These are phyloP conservation scores for Wickerhamomyces hampshirensis DNA, from an alignment of 805 yeast species.

Conservation along the genomic window DNA sequence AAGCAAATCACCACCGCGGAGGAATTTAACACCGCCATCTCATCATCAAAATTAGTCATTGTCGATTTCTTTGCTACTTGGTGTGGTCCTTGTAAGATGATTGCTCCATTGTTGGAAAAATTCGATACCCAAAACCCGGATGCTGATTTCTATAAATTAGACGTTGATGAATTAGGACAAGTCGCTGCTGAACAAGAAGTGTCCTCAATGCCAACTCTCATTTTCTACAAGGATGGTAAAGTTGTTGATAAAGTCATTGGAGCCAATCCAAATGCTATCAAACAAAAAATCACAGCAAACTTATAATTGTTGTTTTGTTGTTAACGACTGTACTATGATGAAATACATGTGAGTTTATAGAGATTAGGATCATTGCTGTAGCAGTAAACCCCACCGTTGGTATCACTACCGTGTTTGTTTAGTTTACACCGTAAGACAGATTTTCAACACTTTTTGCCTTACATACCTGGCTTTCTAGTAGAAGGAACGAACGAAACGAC, in stretches of 20 bases:
- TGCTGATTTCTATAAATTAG: conserved; percentile 82
- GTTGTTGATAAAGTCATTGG: conserved; percentile 79
- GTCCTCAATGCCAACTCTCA: conserved; percentile 61
- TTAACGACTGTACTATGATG: not conserved
- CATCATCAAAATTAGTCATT: conserved; percentile 69
- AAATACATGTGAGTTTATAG: no score
- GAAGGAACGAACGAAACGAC: no score
- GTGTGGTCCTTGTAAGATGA: conserved; percentile 99
- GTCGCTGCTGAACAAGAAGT: conserved; percentile 64
- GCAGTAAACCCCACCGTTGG: no score
- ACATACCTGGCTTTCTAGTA: no score
- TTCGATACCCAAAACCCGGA: conserved; percentile 58
- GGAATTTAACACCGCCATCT: conserved; percentile 66
- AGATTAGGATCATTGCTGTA: no score
- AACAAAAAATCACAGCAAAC: conserved; percentile 55
- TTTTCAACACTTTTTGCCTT: no score
- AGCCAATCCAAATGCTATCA: conserved; percentile 83
- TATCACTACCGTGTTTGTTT: no score
- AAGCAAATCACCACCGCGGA: conserved; percentile 39
- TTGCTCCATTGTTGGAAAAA: conserved; percentile 89
- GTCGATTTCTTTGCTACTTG: conserved; percentile 96
- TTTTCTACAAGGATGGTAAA: conserved; percentile 81
- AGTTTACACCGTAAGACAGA: no score
- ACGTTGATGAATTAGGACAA: conserved; percentile 77
- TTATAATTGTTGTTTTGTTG: conserved; percentile 30